Base-by-base conservation (phyloP, 148 eudicot species). In the Heliamphora exappendiculata region DNA sequence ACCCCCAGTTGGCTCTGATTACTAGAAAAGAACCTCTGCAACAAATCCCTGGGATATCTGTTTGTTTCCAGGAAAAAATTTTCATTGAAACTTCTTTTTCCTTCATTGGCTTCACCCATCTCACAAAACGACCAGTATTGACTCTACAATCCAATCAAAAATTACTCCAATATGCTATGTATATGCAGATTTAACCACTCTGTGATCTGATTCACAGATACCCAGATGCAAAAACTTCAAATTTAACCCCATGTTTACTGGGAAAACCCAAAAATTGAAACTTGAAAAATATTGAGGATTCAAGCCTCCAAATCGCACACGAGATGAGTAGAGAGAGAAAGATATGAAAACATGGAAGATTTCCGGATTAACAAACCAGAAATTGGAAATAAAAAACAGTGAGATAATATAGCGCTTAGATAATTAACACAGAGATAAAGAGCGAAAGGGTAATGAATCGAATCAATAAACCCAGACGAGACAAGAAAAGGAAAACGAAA, bases 11-110 rank as follows among this genome's bases (percentile, higher is more conserved):
- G 26, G 37, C 41, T 34, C 14, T 66, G n/a, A 67, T 77, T 76
- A 22, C 59, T 51, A 3, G 39, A 84, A 77, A 84, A 47, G 44
- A 92, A 88, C 76, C 88, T 86, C 74, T 82, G 91, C 36, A 90
- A 79, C 44, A 92, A 88, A 82, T 90, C 93, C 72, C 87, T 85
- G 0, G 94, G 88, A 54, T 80, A 83, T 26, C 87, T 84, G 72
- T 78, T 87, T 9, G 84, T 77, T 59, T 89, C 82, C 37, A 86
- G 80, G 4, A 91, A 81, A 11, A 92, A 80, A 69, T 77, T 84
- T 55, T 86, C 88, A 90, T 87, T 47, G 44, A 41, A 60, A 1
- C 85, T 81, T 53, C 44, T 83, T 36, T 78, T 86, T 72, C 75
- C 77, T 34, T 63, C 54, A 31, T 76, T 73, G 51, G 26, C 73